Evolutionary conservation across 1,284 basidiomycete genomes (phyloP), one percentile per base, ranked within the genome.

Genomic region (Agaricales sp.): DNA sequence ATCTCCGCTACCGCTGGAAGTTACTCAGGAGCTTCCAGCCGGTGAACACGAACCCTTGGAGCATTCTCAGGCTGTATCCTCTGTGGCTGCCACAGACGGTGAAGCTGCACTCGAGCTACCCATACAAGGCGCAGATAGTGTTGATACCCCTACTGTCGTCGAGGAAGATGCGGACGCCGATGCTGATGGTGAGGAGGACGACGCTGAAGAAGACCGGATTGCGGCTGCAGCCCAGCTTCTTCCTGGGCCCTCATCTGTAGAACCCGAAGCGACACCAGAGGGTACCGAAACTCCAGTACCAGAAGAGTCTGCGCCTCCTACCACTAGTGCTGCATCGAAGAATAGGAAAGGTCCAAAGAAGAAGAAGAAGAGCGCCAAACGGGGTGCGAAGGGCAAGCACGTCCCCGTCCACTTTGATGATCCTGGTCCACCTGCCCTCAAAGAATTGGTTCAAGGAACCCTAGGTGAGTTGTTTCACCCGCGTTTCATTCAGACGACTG

Each of bases 381-480:
- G 11, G n/a, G 30, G 11, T 35, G 30, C 30, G 30, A 8, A 11
- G 30, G 30, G n/a, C n/a, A n/a, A n/a, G n/a, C n/a, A n/a, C n/a
- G n/a, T n/a, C n/a, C n/a, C n/a, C n/a, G n/a, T n/a, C n/a, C n/a
- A n/a, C n/a, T n/a, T n/a, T n/a, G n/a, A n/a, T n/a, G n/a, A 48
- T 12, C 13, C 26, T 41, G 38, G 13, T 26, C 11, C 13, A 21
- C 66, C 67, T 35, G 16, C 20, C 24, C 46, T 35, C 24, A 45
- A 22, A 13, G 38, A 50, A 43, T 14, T 20, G 8, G 41, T 24
- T 6, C 12, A 23, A 3, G 22, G 41, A 48, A 50, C 8, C 52
- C n/a, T n/a, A n/a, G 49, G 22, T 46, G 51, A 8, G 52, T 47
- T 24, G 70, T 44, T n/a, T n/a, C n/a, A n/a, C n/a, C n/a, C n/a